Evolutionary conservation across 768 basidiomycete species (phyloP).

Genomic region (Pluteus cervinus): DNA sequence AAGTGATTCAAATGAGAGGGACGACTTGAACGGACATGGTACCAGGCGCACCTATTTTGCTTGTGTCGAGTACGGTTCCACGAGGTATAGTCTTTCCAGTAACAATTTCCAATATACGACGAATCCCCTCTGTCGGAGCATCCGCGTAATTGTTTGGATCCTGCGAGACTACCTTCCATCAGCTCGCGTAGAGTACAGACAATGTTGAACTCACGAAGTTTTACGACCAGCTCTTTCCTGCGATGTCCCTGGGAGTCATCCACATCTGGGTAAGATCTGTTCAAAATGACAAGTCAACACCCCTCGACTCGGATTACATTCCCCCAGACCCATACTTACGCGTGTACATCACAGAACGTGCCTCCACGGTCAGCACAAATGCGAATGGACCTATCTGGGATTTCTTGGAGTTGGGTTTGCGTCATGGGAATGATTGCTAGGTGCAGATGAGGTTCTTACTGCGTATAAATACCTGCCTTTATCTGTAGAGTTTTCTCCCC

Average conservation of each 20-base stretch:
- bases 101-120: constrained; percentile 76
- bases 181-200: neutral
- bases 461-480: no score
- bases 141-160: constrained; percentile 85
- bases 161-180: constrained; percentile 60
- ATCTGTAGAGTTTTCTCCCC: no score
- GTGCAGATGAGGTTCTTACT: no score
- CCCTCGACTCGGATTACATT: neutral
- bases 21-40: neutral
- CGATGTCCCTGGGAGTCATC: constrained; percentile 50
- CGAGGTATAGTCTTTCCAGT: constrained; percentile 66
- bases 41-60: constrained; percentile 63
- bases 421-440: neutral
- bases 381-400: constrained; percentile 73
- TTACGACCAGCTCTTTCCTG: constrained; percentile 88
- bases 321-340: constrained; percentile 36
- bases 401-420: constrained; percentile 9
- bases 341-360: constrained; percentile 88
- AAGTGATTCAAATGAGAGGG: constrained; percentile 3
- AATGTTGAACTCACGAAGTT: constrained; percentile 58
- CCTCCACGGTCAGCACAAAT: constrained; percentile 90
- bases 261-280: constrained; percentile 71
- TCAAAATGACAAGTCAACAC: constrained; percentile 1
- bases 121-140: constrained; percentile 91
- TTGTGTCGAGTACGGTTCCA: constrained; percentile 59